Conservation (phyloP, 1,284 basidiomycete genomes). For the Phenoliferia sp. region DNA sequence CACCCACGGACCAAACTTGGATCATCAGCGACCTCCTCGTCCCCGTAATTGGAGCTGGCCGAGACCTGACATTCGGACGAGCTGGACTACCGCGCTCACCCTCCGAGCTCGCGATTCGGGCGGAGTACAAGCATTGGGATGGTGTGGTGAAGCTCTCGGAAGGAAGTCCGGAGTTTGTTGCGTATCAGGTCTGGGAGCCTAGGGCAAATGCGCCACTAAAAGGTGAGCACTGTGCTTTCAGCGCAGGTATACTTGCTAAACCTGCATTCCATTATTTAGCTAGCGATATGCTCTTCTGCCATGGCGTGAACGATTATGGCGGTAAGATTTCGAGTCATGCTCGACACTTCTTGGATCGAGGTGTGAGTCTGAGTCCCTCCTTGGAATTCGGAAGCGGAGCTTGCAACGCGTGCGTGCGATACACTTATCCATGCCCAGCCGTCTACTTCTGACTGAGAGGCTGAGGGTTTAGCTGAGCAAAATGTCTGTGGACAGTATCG, state of each 20-base stretch:
- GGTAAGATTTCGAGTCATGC: conserved; percentile 35
- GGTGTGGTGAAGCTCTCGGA: conserved; percentile 15
- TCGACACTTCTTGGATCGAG: conserved; percentile 28
- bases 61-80: conserved; percentile 30
- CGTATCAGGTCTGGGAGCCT: conserved; percentile 34
- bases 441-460: too few relatives aligned
- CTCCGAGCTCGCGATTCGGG: conserved; percentile 18
- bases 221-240: too few relatives aligned
- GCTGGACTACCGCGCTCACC: conserved; percentile 23
- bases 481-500: conserved; percentile 18
- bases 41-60: not conserved
- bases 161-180: conserved; percentile 10
- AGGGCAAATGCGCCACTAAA: conserved; percentile 1
- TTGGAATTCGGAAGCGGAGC: not conserved
- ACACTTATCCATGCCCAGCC: too few relatives aligned
- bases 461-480: too few relatives aligned
- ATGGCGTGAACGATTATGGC: conserved; percentile 25
- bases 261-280: too few relatives aligned
- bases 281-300: conserved; percentile 20
- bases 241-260: too few relatives aligned
- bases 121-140: conserved; percentile 16
- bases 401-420: too few relatives aligned
- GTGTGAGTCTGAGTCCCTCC: conserved; percentile 22
- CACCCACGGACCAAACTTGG: conserved; percentile 10
- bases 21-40: conserved; percentile 6